These are phyloP conservation scores for Verticillium albo-atrum DNA, from an alignment of 2,329 filamentous ascomycete species.

Conservation along the genomic window DNA sequence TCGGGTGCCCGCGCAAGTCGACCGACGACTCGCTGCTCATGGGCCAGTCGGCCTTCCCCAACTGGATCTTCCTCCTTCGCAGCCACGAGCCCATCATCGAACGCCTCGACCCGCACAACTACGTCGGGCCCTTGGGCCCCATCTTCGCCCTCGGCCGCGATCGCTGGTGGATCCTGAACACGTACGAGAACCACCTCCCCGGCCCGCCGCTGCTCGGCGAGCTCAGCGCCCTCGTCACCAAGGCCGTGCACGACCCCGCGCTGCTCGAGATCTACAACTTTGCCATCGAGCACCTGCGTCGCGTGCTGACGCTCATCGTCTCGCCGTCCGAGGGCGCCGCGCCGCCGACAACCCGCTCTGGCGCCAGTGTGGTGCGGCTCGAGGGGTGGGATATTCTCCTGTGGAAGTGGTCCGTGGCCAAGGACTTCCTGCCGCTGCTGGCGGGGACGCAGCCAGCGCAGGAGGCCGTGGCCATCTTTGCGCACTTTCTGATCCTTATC, in stretches of 20 bases:
- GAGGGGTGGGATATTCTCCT: constrained; percentile 34
- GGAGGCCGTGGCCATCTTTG: constrained; percentile 28
- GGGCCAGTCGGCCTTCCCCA: constrained; percentile 20
- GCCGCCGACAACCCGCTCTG: neutral
- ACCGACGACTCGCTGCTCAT: constrained; percentile 23
- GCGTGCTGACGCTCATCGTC: constrained; percentile 10
- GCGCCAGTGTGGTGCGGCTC: constrained; percentile 8
- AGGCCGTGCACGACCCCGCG: constrained; percentile 11
- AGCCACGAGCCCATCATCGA: constrained; percentile 19
- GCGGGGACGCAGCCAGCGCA: constrained; percentile 17
- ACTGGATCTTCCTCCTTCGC: constrained; percentile 25
- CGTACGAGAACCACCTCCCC: constrained; percentile 2
- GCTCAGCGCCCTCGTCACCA: constrained; percentile 13
- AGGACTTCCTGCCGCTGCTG: constrained; percentile 30
- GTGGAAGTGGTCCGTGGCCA: constrained; percentile 31
- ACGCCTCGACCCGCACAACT: constrained; percentile 12
- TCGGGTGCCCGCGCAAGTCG: constrained; percentile 22
- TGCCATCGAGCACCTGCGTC: constrained; percentile 15
- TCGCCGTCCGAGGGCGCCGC: neutral
- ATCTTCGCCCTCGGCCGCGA: constrained; percentile 17
- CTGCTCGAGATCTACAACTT: constrained; percentile 14
- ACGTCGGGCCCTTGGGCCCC: constrained; percentile 12
- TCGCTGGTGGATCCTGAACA: constrained; percentile 13
- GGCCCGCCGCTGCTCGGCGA: constrained; percentile 13
- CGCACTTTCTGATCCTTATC: constrained; percentile 26